These are phyloP conservation scores for Exophiala viscosa DNA, from an alignment of 2,329 filamentous ascomycete genomes.

Conservation along the genomic window DNA sequence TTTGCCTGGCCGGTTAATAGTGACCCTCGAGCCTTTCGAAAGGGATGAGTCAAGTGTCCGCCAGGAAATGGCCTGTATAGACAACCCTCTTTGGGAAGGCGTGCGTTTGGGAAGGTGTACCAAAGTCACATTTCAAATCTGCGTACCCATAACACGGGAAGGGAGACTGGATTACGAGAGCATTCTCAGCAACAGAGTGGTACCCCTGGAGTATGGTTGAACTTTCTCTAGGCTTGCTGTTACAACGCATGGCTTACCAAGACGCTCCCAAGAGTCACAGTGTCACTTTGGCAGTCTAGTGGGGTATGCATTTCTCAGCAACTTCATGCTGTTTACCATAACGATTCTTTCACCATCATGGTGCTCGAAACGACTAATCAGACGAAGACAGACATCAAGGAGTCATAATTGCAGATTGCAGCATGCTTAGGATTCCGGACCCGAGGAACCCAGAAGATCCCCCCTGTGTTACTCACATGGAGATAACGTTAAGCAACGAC, in stretches of 20 bases:
- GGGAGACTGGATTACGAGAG: constrained; percentile 10
- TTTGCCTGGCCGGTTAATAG: too few species aligned
- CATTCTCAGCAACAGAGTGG: neutral
- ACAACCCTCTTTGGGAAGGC: constrained; percentile 1
- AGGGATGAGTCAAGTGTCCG: too few species aligned
- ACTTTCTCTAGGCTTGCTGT: constrained; percentile 1
- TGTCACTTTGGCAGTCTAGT: neutral
- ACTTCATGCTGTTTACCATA: neutral
- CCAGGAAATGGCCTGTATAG: too few species aligned
- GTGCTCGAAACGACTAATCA: too few species aligned
- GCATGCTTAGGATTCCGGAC: neutral
- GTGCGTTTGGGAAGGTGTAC: neutral
- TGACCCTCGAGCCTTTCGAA: too few species aligned
- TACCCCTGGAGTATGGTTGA: too few species aligned
- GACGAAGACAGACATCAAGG: neutral
- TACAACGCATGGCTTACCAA: constrained; percentile 17
- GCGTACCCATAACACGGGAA: neutral
- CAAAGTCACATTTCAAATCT: neutral
- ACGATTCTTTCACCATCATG: too few species aligned
- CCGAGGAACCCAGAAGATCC: neutral
- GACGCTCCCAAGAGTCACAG: neutral
- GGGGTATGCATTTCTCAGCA: constrained; percentile 5
- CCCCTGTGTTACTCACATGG: neutral
- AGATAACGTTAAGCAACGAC: constrained; percentile 2
- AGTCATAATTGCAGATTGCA: neutral